phyloP scores from a whole-genome alignment of 257 asterid genomes.

The Nicotiana noctiflora region DNA sequence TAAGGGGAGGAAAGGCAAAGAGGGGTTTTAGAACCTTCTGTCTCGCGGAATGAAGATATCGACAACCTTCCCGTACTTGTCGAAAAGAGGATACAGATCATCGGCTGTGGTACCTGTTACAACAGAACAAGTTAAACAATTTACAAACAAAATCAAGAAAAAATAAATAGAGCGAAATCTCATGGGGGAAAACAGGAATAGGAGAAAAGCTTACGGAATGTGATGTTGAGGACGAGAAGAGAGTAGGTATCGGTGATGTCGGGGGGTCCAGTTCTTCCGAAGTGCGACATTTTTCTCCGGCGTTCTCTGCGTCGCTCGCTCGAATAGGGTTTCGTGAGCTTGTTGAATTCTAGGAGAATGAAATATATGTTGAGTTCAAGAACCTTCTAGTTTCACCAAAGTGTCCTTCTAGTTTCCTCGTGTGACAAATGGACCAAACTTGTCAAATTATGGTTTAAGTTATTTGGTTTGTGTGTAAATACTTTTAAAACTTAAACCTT shows the following conservation, averaged over 20 bases:
- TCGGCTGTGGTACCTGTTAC: constrained; percentile 69
- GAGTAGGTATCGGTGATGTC: constrained; percentile 51
- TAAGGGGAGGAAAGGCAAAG: neutral
- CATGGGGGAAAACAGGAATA: neutral
- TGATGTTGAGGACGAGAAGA: constrained; percentile 57
- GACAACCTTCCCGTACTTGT: constrained; percentile 78
- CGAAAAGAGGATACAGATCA: constrained; percentile 71
- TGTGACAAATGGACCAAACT: neutral
- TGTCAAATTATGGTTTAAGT: too few species aligned
- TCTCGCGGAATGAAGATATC: constrained; percentile 83
- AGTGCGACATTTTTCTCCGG: constrained; percentile 40
- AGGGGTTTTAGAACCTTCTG: constrained; percentile 45
- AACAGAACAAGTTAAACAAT: neutral
- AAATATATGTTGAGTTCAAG: neutral
- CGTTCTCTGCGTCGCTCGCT: neutral
- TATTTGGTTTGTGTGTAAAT: too few species aligned
- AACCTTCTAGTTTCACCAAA: constrained; percentile 1
- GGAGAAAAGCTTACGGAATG: constrained; percentile 34
- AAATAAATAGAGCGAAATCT: neutral
- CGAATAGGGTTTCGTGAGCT: neutral
- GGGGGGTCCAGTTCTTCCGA: constrained; percentile 56
- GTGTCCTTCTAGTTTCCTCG: neutral
- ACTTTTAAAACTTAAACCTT: too few species aligned
- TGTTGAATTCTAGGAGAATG: neutral
- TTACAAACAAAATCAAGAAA: neutral